Evolutionary conservation across 192 early-diverging fungal species (phyloP), one percentile per base, ranked within the genome.

Genomic region (Blastocladiella britannica): DNA sequence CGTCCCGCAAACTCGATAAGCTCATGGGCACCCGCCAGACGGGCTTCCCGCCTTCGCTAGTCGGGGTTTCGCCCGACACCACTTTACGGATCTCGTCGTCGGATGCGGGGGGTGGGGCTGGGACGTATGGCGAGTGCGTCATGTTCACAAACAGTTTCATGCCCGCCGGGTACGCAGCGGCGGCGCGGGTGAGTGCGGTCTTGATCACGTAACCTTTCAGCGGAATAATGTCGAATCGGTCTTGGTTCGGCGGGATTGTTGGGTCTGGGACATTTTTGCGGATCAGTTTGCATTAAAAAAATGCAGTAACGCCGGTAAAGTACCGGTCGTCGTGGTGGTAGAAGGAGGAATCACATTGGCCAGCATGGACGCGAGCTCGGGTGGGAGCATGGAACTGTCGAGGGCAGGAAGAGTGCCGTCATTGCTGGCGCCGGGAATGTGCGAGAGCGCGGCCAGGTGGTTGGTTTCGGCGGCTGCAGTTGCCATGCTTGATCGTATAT

Each of bases 61-160:
- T 57, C 6, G 82, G 79, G 52, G 61, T n/a, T n/a, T n/a, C n/a
- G n/a, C n/a, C n/a, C n/a, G n/a, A n/a, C n/a, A n/a, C n/a, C n/a
- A n/a, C n/a, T n/a, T n/a, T 67, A 29, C 69, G 71, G 30, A 87
- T 83, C 56, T 87, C 84, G 7, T 68, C 64, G 61, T 86, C 76
- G 5, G 68, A 60, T 0, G 74, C 67, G n/a, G 64, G 28, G 4
- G 82, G 82, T 22, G 72, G 73, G 31, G 70, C 62, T 0, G 83
- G 81, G 25, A 84, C 62, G 51, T 67, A 37, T 26, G 61, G 58
- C 5, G 73, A 72, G 37, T 78, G 67, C 53, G 82, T 83, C n/a
- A 84, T 53, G 55, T 84, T 84, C 54, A 84, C 73, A 59, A 77
- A 83, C 0, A 84, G 65, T 47, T 65, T 54, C 1, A 69, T 72